Evolutionary conservation across 2,329 filamentous ascomycete genomes (phyloP).

Genomic region (Phyllosticta citrichinensis): DNA sequence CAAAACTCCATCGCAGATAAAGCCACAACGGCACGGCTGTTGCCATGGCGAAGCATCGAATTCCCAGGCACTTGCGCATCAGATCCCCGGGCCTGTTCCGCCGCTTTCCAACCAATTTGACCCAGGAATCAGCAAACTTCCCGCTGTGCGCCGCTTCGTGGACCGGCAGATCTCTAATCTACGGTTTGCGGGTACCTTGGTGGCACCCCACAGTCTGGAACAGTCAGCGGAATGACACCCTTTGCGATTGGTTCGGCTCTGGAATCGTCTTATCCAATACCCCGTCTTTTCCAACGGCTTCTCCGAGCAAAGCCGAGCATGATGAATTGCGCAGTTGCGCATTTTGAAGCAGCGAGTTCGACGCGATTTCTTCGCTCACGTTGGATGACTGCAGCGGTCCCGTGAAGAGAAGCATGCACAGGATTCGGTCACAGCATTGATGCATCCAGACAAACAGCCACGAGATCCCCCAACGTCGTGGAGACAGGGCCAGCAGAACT

Average conservation of each 20-base stretch:
- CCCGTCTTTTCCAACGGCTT: not conserved
- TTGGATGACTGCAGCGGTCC: not conserved
- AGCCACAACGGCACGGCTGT: too few relatives aligned
- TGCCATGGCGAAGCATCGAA: too few relatives aligned
- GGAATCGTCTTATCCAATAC: not conserved
- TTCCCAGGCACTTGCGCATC: too few relatives aligned
- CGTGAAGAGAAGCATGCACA: too few relatives aligned
- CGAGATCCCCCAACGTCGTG: not conserved
- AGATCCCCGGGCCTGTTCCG: too few relatives aligned
- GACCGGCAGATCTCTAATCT: not conserved
- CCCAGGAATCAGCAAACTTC: too few relatives aligned
- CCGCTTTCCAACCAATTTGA: too few relatives aligned
- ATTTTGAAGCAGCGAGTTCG: not conserved
- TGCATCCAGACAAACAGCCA: not conserved
- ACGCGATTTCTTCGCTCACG: not conserved
- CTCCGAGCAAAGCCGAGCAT: not conserved
- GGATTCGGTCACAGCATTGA: too few relatives aligned
- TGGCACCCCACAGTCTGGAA: not conserved
- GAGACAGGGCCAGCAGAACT: not conserved
- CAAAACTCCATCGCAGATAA: not conserved
- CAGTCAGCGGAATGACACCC: not conserved
- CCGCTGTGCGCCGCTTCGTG: not conserved
- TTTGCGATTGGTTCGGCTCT: not conserved
- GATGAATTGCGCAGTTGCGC: not conserved
- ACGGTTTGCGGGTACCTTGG: not conserved